A percentile compares a stretch with the other conserved stretches of the same genome.
These are phyloP conservation scores for Aspergillus hancockii DNA, from an alignment of 495 filamentous ascomycete genomes.

Conservation along the genomic window DNA sequence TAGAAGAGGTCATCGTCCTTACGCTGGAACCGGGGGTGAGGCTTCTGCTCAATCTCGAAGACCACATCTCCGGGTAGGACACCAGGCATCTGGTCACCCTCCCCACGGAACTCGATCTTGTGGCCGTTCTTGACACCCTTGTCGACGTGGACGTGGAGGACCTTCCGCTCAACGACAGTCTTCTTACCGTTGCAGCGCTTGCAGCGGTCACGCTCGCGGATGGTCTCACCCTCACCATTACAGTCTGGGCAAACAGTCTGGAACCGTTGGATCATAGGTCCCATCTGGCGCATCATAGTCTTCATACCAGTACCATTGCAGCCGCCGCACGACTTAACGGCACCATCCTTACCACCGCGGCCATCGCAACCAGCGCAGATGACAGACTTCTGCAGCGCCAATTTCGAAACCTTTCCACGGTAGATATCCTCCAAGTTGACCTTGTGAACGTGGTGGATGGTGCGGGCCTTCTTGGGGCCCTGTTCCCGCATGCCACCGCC, in stretches of 20 bases:
- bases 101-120: conserved; percentile 93
- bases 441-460: conserved; percentile 97
- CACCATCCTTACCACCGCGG: conserved; percentile 94
- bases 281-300: conserved; percentile 99
- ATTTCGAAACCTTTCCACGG: conserved; percentile 94
- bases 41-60: conserved; percentile 98
- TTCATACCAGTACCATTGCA: conserved; percentile 97
- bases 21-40: conserved; percentile 89
- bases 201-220: conserved; percentile 94
- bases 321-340: conserved; percentile 84
- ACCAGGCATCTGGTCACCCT: conserved; percentile 95
- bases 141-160: conserved; percentile 97
- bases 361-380: conserved; percentile 95
- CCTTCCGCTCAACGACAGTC: conserved; percentile 95
- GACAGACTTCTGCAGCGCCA: conserved; percentile 95
- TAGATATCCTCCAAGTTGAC: conserved; percentile 98
- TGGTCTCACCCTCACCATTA: conserved; percentile 92
- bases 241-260: conserved; percentile 99
- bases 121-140: conserved; percentile 89
- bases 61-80: conserved; percentile 91
- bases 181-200: conserved; percentile 95
- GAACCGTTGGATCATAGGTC: conserved; percentile 99
- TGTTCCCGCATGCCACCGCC: conserved; percentile 79
- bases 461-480: conserved; percentile 90
- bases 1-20: conserved; percentile 97